Percentiles rank a stretch among this genome's conserved stretches.
Evolutionary conservation across 306 rosid species (phyloP).

Genomic region (Cicer cuneatum): DNA sequence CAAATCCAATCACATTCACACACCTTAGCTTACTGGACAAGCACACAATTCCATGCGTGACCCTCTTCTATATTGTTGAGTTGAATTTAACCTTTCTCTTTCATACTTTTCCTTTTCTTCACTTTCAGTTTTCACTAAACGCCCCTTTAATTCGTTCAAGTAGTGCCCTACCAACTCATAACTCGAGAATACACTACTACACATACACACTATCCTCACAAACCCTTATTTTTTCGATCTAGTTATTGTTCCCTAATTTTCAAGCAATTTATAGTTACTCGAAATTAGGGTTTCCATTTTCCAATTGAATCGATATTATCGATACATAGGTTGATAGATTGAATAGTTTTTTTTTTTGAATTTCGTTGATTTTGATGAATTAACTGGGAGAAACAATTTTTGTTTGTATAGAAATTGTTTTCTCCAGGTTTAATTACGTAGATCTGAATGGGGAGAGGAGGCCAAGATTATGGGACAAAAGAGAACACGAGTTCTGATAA

Average conservation of each 20-base stretch:
- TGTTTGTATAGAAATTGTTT: slow-evolving; percentile 35
- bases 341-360: background rate
- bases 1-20: slow-evolving; percentile 8
- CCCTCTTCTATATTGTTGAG: slow-evolving; percentile 9
- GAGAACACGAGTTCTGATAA: slow-evolving; percentile 44
- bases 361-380: background rate
- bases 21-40: slow-evolving; percentile 33
- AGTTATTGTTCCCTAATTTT: background rate
- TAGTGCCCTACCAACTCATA: background rate
- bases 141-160: slow-evolving; percentile 12
- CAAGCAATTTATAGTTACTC: background rate
- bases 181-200: too few species aligned
- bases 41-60: slow-evolving; percentile 38
- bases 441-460: slow-evolving; percentile 68
- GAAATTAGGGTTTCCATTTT: slow-evolving; percentile 46
- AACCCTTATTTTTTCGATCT: background rate
- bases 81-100: slow-evolving; percentile 41
- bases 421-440: slow-evolving; percentile 16
- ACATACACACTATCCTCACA: background rate
- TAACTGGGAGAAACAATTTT: slow-evolving; percentile 31
- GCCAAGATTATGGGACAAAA: slow-evolving; percentile 53
- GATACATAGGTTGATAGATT: background rate
- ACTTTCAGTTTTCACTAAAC: slow-evolving; percentile 43
- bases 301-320: background rate
- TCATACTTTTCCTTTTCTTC: slow-evolving; percentile 27